Evolutionary conservation across 2,329 filamentous ascomycete species (phyloP), one percentile per base, ranked within the genome.

Genomic region (Alternaria sp.): DNA sequence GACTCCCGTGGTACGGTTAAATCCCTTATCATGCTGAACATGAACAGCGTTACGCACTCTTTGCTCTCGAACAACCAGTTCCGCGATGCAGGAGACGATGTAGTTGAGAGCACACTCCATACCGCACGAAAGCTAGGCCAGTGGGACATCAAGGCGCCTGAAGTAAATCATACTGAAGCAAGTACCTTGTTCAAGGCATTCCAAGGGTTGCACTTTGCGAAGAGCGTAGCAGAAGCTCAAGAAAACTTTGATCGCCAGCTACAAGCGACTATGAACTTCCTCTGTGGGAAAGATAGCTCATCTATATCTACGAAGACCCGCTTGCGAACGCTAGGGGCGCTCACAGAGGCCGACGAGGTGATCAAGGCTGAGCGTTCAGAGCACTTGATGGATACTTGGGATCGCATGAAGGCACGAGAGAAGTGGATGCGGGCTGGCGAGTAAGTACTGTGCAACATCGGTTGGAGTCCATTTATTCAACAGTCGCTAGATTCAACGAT

Each of bases 131-230:
- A 90, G 64, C 82, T 98, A 14, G 93, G 95, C 66, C 90, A 94
- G 70, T 99, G 95, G 95, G 93, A 97, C 72, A 83, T 98, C 21
- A 90, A 91, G 13, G 88, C 88, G 0, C 91, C 93, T 0, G 81
- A 83, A 7, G 79, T 83, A 3, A 85, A 84, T 48, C 81, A 84
- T 11, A 88, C 86, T 29, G 86, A 89, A 54, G 83, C 88, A 1
- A 88, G 89, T 3, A 88, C 86, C 1, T 81, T 94, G 0, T 97
- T 96, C 78, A 90, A 89, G 68, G 87, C 88, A 0, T 93, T 96
- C 58, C 92, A 97, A 73, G 86, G 87, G 23, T 83, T 97, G 60
- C 86, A 92, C 70, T 88, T 87, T 62, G 87, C 89, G 3, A 81
- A 83, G 9, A 85, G 88, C 48, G 73, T 86, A 11, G 59, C 73